These are phyloP conservation scores for Beauveria caledonica DNA, from an alignment of 2,329 filamentous ascomycete genomes.

Conservation along the genomic window DNA sequence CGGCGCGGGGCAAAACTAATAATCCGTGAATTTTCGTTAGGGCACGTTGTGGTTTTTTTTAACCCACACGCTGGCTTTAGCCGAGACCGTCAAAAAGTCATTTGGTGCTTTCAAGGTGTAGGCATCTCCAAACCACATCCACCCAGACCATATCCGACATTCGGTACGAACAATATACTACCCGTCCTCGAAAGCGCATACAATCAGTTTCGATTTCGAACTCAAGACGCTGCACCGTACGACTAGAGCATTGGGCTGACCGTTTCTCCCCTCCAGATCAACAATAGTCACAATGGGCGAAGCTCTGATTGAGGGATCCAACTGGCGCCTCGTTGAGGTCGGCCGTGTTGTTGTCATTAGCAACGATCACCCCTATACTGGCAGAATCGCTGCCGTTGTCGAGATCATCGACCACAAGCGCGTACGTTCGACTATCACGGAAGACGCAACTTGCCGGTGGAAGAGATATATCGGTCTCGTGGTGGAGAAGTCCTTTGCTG, in stretches of 20 bases:
- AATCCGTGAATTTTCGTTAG: slow-evolving; percentile 30
- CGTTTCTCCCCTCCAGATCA: slow-evolving; percentile 36
- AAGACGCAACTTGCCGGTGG: background rate
- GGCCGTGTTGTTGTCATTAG: slow-evolving; percentile 94
- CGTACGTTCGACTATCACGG: slow-evolving; percentile 51
- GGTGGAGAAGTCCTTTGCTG: slow-evolving; percentile 3
- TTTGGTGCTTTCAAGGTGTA: slow-evolving; percentile 29
- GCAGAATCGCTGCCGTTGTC: slow-evolving; percentile 87
- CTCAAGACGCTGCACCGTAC: background rate
- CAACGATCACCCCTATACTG: slow-evolving; percentile 65
- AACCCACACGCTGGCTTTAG: slow-evolving; percentile 29
- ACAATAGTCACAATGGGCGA: slow-evolving; percentile 64
- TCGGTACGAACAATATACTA: slow-evolving; percentile 13
- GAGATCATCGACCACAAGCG: slow-evolving; percentile 99
- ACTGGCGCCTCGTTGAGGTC: slow-evolving; percentile 96
- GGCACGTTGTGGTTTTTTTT: slow-evolving; percentile 32
- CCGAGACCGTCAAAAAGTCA: slow-evolving; percentile 34
- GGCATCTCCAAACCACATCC: slow-evolving; percentile 17
- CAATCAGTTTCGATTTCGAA: background rate
- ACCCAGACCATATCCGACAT: slow-evolving; percentile 14
- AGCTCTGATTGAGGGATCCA: slow-evolving; percentile 71
- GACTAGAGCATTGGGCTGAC: slow-evolving; percentile 24
- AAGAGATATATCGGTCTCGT: background rate
- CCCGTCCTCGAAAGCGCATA: slow-evolving; percentile 4
- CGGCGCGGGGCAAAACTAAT: slow-evolving; percentile 19